phyloP scores from a whole-genome alignment of 371 early-diverging fungal species.

The Mortierella sp. region DNA sequence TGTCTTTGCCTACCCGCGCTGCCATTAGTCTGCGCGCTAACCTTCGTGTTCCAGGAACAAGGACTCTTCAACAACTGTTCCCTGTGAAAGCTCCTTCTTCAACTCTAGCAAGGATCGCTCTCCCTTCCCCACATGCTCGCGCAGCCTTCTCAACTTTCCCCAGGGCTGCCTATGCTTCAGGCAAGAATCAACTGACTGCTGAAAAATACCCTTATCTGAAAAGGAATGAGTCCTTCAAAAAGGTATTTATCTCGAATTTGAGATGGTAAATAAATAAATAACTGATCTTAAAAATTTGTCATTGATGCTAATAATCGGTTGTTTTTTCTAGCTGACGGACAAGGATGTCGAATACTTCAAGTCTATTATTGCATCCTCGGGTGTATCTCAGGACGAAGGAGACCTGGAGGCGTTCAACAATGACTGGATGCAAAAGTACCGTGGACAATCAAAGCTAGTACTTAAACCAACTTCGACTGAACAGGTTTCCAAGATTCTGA shows the following conservation, averaged over 20 bases:
- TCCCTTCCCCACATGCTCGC: conserved; percentile 10
- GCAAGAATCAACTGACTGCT: conserved; percentile 25
- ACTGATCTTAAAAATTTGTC: neutral
- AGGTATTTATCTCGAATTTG: conserved; percentile 43
- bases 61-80: neutral
- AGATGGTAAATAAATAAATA: no score
- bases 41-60: conserved; percentile 19
- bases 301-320: no score
- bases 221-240: conserved; percentile 67
- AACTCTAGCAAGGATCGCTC: conserved; percentile 3
- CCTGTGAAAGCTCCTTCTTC: neutral
- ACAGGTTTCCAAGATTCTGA: conserved; percentile 89
- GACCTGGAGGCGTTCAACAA: conserved; percentile 78
- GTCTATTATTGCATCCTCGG: conserved; percentile 67
- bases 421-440: conserved; percentile 96
- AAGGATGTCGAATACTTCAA: conserved; percentile 73
- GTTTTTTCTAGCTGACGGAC: conserved; percentile 56
- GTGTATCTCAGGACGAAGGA: conserved; percentile 61
- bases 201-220: conserved; percentile 46
- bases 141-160: conserved; percentile 33
- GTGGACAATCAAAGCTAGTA: conserved; percentile 84
- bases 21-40: conserved; percentile 23
- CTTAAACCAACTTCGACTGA: conserved; percentile 88
- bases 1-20: conserved; percentile 22
- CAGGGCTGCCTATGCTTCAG: conserved; percentile 26